These are phyloP conservation scores for Phoma sp. DNA, from an alignment of 2,329 filamentous ascomycete species.

Conservation along the genomic window DNA sequence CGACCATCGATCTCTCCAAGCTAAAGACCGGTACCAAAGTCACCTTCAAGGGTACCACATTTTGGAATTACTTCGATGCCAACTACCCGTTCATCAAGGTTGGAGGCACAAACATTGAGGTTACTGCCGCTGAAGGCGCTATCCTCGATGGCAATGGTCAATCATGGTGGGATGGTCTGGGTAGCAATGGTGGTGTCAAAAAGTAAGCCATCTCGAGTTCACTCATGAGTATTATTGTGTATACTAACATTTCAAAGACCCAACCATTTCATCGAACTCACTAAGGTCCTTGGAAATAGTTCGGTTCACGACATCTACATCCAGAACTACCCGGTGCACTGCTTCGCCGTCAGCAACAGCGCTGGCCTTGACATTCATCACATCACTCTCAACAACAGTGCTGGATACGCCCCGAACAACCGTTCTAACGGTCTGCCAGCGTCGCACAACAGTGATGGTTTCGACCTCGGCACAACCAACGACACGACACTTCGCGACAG, in stretches of 20 bases:
- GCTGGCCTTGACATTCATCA: constrained; percentile 54
- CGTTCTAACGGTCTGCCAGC: constrained; percentile 12
- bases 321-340: constrained; percentile 63
- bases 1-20: constrained; percentile 65
- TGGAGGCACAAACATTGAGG: constrained; percentile 64
- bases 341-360: constrained; percentile 54
- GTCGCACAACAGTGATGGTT: constrained; percentile 14
- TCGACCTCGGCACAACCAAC: constrained; percentile 58
- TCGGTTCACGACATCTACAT: constrained; percentile 59
- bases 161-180: constrained; percentile 58
- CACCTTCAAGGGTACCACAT: constrained; percentile 69
- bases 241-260: constrained; percentile 13
- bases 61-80: constrained; percentile 11
- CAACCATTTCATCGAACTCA: constrained; percentile 26
- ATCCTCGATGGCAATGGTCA: constrained; percentile 56
- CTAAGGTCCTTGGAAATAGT: constrained; percentile 63
- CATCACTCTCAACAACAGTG: constrained; percentile 65
- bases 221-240: neutral
- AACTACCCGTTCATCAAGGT: constrained; percentile 66
- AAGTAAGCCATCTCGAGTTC: constrained; percentile 20
- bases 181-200: constrained; percentile 55
- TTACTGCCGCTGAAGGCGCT: constrained; percentile 64
- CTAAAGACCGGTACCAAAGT: constrained; percentile 61
- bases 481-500: constrained; percentile 62
- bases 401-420: constrained; percentile 53